A percentile compares a stretch with the other conserved stretches of the same genome.
phyloP scores from a whole-genome alignment of 2,329 filamentous ascomycete species.

The Teratosphaeria pseudoeucalypti region DNA sequence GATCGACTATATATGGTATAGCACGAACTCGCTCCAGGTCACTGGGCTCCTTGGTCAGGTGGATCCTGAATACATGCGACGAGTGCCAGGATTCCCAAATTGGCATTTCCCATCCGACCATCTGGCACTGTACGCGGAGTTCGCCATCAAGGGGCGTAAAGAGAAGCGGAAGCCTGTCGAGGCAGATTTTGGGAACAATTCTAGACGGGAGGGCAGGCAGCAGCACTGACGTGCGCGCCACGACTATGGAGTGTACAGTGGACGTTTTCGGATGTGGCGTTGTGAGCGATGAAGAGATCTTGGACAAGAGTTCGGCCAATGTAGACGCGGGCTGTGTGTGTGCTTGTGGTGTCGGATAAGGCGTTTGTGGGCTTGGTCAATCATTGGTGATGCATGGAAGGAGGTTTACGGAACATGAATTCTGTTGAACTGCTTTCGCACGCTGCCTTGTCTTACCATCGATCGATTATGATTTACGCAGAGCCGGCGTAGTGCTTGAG shows the following conservation, averaged over 20 bases:
- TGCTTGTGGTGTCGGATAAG: not conserved
- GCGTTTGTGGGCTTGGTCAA: not conserved
- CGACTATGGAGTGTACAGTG: not conserved
- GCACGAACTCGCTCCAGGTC: constrained; percentile 77
- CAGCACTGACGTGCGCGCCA: not conserved
- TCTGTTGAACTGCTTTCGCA: not conserved
- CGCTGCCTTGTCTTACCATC: not conserved
- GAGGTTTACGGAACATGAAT: not conserved
- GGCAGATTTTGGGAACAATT: constrained; percentile 23
- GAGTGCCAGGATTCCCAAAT: constrained; percentile 84
- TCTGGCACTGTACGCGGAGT: constrained; percentile 79
- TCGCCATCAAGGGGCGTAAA: constrained; percentile 78
- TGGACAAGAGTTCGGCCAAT: not conserved
- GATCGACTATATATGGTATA: constrained; percentile 97
- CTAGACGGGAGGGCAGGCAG: not conserved
- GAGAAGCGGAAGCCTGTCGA: constrained; percentile 38
- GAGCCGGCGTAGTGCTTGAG: not conserved
- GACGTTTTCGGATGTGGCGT: not conserved
- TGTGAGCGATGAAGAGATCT: not conserved
- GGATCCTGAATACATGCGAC: constrained; percentile 72
- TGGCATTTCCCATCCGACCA: constrained; percentile 93
- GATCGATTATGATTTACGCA: not conserved
- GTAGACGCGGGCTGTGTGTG: not conserved
- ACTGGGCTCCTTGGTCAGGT: constrained; percentile 76
- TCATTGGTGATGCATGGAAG: not conserved